phyloP scores from a whole-genome alignment of 805 yeast genomes.

The Brettanomyces sp. region DNA sequence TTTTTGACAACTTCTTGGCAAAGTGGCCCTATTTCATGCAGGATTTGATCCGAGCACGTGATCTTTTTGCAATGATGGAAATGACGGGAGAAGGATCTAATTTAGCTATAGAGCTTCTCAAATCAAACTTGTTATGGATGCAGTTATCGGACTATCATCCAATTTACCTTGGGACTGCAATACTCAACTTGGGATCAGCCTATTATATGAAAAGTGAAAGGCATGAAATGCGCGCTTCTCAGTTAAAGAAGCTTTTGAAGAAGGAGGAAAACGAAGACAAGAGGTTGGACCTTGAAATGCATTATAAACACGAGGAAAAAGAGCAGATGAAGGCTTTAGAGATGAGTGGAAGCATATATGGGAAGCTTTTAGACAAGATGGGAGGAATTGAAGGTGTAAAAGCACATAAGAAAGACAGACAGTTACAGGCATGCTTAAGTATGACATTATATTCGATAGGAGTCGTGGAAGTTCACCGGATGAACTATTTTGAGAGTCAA shows the following conservation, averaged over 20 bases:
- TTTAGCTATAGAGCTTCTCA: constrained; percentile 14
- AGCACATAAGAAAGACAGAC: constrained; percentile 2
- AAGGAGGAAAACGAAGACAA: constrained; percentile 4
- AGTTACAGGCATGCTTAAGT: constrained; percentile 32
- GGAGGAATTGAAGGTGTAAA: constrained; percentile 1
- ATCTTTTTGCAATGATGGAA: constrained; percentile 62
- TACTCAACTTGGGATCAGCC: constrained; percentile 21
- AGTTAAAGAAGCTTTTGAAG: constrained; percentile 3
- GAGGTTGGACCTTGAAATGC: constrained; percentile 6
- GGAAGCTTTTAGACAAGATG: constrained; percentile 8
- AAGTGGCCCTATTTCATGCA: constrained; percentile 64
- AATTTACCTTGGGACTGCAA: constrained; percentile 12
- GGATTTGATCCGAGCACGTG: constrained; percentile 72
- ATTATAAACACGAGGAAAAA: constrained; percentile 5
- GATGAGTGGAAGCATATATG: constrained; percentile 15
- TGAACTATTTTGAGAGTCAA: constrained; percentile 48
- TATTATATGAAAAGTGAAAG: constrained; percentile 15
- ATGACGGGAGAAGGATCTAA: constrained; percentile 33
- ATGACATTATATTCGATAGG: constrained; percentile 82
- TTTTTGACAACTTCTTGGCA: constrained; percentile 16
- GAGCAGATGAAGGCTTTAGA: constrained; percentile 7
- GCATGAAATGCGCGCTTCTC: constrained; percentile 5
- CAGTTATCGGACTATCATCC: constrained; percentile 12
- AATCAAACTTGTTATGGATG: constrained; percentile 22
- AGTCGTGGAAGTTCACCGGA: constrained; percentile 57